Base-by-base conservation (phyloP, 495 filamentous ascomycete species). In the Pseudomonodictys pantanalensis region DNA sequence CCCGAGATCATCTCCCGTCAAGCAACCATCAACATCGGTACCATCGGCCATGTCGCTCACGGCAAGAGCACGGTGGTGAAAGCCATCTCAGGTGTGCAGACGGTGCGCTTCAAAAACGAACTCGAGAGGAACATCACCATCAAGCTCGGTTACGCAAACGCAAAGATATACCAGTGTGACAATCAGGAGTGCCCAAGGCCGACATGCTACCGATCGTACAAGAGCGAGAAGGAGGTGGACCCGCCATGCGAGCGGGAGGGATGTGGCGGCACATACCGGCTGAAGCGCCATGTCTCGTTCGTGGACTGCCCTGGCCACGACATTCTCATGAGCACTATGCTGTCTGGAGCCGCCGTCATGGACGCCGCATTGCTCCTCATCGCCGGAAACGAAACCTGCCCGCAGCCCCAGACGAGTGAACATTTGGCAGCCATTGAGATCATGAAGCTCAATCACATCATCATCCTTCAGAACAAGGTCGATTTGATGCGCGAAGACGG, bases 321-420 rank as follows among this genome's bases (percentile, higher is more conserved):
- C 77, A 98, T 98, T 90, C 91, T 98, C 69, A 98, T 98, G 93
- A 96, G 92, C 75, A 98, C 93, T 58, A 98, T 97, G 93, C 86
- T 97, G 77, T 98, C 93, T 71, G 95, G 93, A 69, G 93, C 93
- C 68, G 93, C 93, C 41, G 93, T 98, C 80, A 98, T 98, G 93
- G 93, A 98, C 74, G 93, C 93, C 47, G 95, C 95, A 29, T 82
- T 98, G 28, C 84, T 98, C 28, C 80, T 98, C 39, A 97, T 98
- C 71, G 95, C 93, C 59, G 95, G 93, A 77, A 98, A 98, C 79
- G 93, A 98, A 88, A 87, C 88, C 17, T 97, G 93, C 76, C 93
- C 93, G 18, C 93, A 98, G 74, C 93, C 93, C n/a, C 93, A 98
- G 71, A 98, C 93, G 11, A 96, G 92, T 22, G 93, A 98, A 76